Base-by-base conservation (phyloP, 495 filamentous ascomycete genomes). In the Penicillium macrosclerotiorum region DNA sequence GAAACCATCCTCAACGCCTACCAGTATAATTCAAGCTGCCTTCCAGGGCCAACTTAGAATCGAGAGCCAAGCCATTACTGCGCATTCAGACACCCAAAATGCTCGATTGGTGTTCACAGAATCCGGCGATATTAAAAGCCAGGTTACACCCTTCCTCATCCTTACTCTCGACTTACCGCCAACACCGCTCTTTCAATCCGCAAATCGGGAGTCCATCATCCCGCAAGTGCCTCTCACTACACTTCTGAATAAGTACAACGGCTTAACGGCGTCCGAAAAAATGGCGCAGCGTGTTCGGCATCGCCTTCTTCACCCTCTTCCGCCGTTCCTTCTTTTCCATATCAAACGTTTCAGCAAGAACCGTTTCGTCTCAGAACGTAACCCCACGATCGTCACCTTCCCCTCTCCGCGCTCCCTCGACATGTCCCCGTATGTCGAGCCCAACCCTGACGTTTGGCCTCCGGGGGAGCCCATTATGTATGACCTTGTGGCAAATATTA, bases 301-400 rank as follows among this genome's bases (percentile, higher is more conserved):
- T 67, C 84, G 94, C 6, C 78, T 99, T 2, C 74, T 96, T 33
- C 93, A 95, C 60, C 94, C 94, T 1, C 77, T 97, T 0, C 93
- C 93, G 0, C 94, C 91, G 1, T 97, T 85, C 57, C 78, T 98
- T 13, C 74, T 94, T 26, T 92, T 98, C 72, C 91, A 97, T 69
- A 84, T 99, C 74, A 97, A 97, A 67, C 88, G 93, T 30, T 99
- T 99, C 79, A 86, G 81, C 57, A 80, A 84, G 46, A 99, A 99
- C 74, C 92, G 95, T 51, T 97, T 97, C 64, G 89, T 97, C 22
- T 74, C 83, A 3, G 94, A 99, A 68, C 86, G 93, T 25, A 99
- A 97, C 66, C 93, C 91, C 4, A 97, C 94, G 0, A 99, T 99
- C 60, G 93, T 99, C 43, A 96, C 91, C 7, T 96, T 97, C 68